Base-by-base conservation (phyloP, 2,329 filamentous ascomycete species). In the Colletotrichum melonis region DNA sequence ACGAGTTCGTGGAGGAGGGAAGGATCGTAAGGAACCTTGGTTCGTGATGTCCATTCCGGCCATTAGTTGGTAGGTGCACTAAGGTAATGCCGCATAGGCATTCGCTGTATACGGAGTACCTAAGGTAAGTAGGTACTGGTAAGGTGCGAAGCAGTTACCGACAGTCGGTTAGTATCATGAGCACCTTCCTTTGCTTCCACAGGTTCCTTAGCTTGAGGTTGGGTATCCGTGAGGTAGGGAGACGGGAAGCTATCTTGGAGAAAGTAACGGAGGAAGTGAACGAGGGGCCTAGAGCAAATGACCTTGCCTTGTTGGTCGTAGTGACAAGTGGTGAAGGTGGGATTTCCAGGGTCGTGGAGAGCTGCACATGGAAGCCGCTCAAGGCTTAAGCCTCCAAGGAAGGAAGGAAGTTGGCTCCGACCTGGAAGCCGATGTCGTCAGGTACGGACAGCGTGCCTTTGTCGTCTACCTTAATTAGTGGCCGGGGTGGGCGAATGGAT, bases 291-390 rank as follows among this genome's bases (percentile, higher is more conserved):
- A 56, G 22, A 56, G 22, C n/a, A 28, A 24, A 24, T 52, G 22
- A 30, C 52, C n/a, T 38, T 57, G 24, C 52, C 63, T 0, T 56
- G 32, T 42, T 65, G 63, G 62, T 65, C 52, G 32, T 65, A 57
- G 63, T 19, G 30, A 55, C 49, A 14, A 30, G 30, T 22, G 30
- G 19, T 32, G 57, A 32, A 22, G n/a, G 56, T 35, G 49, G 58
- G 58, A 62, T 63, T 73, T 71, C 67, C 49, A 71, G 71, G 60
- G 67, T 58, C 56, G 56, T 49, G n/a, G 49, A 60, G 26, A 58
- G 32, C 49, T 59, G 56, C 59, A 68, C 62, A 54, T 63, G 59
- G 64, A 58, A 64, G 26, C 28, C 14, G 14, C 38, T 16, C 16
- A 42, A 42, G 16, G 14, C 38, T 16, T 42, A 42, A 42, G 38